These are phyloP conservation scores for Spathaspora girioi DNA, from an alignment of 805 yeast species.

Conservation along the genomic window DNA sequence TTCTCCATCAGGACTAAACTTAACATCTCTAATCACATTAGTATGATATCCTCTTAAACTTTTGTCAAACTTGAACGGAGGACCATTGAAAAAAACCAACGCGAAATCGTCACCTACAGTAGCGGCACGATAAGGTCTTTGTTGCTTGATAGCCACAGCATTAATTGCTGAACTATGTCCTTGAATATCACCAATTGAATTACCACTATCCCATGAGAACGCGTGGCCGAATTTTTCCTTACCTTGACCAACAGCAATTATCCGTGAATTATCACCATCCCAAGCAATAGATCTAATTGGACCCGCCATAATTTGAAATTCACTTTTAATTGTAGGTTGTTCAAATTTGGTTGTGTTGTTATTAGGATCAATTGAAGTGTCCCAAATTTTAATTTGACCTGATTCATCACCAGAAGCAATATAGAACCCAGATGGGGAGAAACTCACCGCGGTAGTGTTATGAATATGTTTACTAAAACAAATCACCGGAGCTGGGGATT, in stretches of 20 bases:
- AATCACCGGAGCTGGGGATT: slow-evolving; percentile 40
- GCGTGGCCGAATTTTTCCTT: slow-evolving; percentile 89
- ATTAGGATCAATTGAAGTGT: slow-evolving; percentile 34
- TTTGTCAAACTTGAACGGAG: slow-evolving; percentile 84
- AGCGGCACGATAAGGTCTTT: slow-evolving; percentile 89
- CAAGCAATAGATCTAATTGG: slow-evolving; percentile 80
- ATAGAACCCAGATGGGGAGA: slow-evolving; percentile 87
- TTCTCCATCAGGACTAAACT: slow-evolving; percentile 78
- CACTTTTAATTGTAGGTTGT: slow-evolving; percentile 67
- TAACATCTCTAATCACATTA: slow-evolving; percentile 76
- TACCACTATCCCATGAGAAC: slow-evolving; percentile 91
- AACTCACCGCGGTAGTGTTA: slow-evolving; percentile 77
- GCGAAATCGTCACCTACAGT: slow-evolving; percentile 90
- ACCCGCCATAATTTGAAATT: slow-evolving; percentile 76
- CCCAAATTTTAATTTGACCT: slow-evolving; percentile 93
- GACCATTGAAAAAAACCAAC: slow-evolving; percentile 82
- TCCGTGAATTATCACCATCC: slow-evolving; percentile 84
- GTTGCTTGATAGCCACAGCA: slow-evolving; percentile 79
- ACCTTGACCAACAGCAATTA: slow-evolving; percentile 95
- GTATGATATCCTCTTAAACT: slow-evolving; percentile 72
- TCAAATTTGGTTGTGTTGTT: slow-evolving; percentile 35
- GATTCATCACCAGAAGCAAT: slow-evolving; percentile 88
- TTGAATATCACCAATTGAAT: slow-evolving; percentile 92
- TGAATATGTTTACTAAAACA: slow-evolving; percentile 74
- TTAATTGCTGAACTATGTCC: slow-evolving; percentile 86